Evolutionary conservation across 352 stramenopile genomes (phyloP), one percentile per base, ranked within the genome.

Genomic region (Phytophthora macrochlamydospora): DNA sequence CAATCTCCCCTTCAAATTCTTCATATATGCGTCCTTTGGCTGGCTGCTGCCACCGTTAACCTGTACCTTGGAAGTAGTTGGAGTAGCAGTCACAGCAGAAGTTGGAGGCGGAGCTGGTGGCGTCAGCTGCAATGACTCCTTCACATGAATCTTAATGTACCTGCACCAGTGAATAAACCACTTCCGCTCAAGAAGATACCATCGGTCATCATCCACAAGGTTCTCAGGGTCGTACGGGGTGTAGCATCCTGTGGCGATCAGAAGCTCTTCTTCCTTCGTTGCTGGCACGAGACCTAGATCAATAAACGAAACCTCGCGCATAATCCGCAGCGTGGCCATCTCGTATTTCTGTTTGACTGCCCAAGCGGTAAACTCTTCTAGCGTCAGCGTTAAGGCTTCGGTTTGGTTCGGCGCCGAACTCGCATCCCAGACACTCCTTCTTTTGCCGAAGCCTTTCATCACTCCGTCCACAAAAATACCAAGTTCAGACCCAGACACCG

Each of bases 151-250:
- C 46, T 68, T 90, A 43, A 94, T 81, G 71, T 93, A 96, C 59
- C 89, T 85, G 70, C 78, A 90, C 89, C 89, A 96, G 48, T 94
- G 85, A 30, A 91, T 80, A 62, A 86, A 96, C 87, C 87, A 96
- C 35, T 89, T 94, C 35, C 81, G 83, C 38, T 95, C 87, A 28
- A 96, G 62, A 32, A 96, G 52, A 62, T 90, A 96, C 89, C 89
- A 96, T 2, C 81, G 75, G 28, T 96, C 89, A 24, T 93, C 85
- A 77, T 96, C 89, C 3, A 93, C 82, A 33, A 95, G 65, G 28
- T 68, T 77, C 8, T 73, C 35, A 1, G 75, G 76, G 13, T 96
- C 85, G 49, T 93, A 94, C n/a, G 81, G 65, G 37, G 79, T 87
- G 66, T 91, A 94, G 57, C 89, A 96, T 0, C 79, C 76, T 50